Percentiles rank a stretch among this genome's conserved stretches.
phyloP scores from a whole-genome alignment of 176 grass and related monocot species.

The Avena atlantica region DNA sequence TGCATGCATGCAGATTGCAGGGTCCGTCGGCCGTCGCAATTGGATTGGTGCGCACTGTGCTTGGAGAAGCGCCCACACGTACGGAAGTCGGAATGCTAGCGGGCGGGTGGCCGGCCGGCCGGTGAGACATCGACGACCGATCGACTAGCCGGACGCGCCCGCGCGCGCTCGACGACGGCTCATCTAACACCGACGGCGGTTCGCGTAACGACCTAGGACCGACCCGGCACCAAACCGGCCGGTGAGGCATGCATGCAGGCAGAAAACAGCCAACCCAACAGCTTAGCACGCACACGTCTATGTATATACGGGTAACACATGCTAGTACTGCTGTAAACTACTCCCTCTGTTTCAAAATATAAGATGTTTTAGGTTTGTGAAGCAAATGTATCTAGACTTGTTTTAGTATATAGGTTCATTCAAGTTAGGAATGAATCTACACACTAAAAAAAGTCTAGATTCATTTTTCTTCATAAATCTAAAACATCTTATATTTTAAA shows the following conservation, averaged over 20 bases:
- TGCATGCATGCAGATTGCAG: background rate
- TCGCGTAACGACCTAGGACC: slow-evolving; percentile 34
- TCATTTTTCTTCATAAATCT: no score
- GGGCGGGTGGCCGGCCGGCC: slow-evolving; percentile 30
- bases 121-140: slow-evolving; percentile 24
- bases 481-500: no score
- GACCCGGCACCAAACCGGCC: slow-evolving; percentile 53
- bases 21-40: slow-evolving; percentile 20
- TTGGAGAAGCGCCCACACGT: background rate
- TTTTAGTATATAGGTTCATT: no score
- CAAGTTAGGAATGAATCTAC: no score
- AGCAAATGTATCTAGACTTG: no score
- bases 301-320: no score
- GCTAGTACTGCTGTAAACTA: no score
- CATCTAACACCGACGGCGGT: slow-evolving; percentile 34
- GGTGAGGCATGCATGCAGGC: slow-evolving; percentile 35
- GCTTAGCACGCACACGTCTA: background rate
- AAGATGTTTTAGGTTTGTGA: no score
- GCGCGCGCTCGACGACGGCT: slow-evolving; percentile 8
- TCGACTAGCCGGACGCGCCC: background rate
- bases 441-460: no score
- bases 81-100: background rate
- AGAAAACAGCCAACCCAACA: slow-evolving; percentile 30
- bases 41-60: background rate
- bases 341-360: no score